These are phyloP conservation scores for Umbelopsis isabellina DNA, from an alignment of 192 early-diverging fungal species.

Conservation along the genomic window DNA sequence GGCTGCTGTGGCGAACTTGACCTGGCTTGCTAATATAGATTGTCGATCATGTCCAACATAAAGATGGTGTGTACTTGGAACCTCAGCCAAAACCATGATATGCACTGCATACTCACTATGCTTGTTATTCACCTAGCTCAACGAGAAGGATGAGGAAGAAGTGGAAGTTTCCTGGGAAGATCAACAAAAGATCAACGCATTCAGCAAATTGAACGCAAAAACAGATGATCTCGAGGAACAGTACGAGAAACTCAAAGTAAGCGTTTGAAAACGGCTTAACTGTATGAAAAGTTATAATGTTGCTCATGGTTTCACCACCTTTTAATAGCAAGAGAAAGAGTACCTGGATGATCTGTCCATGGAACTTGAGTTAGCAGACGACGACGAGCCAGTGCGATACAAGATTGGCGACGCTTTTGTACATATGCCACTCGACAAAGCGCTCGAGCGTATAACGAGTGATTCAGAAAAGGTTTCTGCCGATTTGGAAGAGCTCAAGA, in stretches of 20 bases:
- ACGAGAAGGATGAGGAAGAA: slow-evolving; percentile 76
- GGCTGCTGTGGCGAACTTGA: too few relatives aligned
- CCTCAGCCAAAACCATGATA: neutral
- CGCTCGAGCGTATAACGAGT: slow-evolving; percentile 70
- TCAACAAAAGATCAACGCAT: slow-evolving; percentile 94
- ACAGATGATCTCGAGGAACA: slow-evolving; percentile 77
- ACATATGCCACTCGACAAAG: slow-evolving; percentile 69
- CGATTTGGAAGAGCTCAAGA: slow-evolving; percentile 65
- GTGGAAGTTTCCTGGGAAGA: slow-evolving; percentile 96
- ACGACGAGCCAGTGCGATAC: slow-evolving; percentile 85
- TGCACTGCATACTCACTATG: neutral
- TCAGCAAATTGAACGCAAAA: slow-evolving; percentile 82
- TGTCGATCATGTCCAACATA: slow-evolving; percentile 32
- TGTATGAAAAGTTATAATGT: neutral
- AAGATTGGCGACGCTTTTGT: slow-evolving; percentile 92
- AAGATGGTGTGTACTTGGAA: slow-evolving; percentile 12
- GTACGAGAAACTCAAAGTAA: slow-evolving; percentile 82
- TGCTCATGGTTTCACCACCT: neutral
- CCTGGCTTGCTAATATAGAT: neutral
- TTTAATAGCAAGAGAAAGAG: slow-evolving; percentile 73
- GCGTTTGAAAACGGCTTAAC: neutral
- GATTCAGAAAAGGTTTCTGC: slow-evolving; percentile 62
- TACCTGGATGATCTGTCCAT: slow-evolving; percentile 90
- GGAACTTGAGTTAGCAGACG: slow-evolving; percentile 93
- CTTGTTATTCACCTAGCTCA: slow-evolving; percentile 19